Percentiles rank a stretch among this genome's conserved stretches.
Conservation (phyloP, 2,329 filamentous ascomycete species). For the Sporothrix brasiliensis region DNA sequence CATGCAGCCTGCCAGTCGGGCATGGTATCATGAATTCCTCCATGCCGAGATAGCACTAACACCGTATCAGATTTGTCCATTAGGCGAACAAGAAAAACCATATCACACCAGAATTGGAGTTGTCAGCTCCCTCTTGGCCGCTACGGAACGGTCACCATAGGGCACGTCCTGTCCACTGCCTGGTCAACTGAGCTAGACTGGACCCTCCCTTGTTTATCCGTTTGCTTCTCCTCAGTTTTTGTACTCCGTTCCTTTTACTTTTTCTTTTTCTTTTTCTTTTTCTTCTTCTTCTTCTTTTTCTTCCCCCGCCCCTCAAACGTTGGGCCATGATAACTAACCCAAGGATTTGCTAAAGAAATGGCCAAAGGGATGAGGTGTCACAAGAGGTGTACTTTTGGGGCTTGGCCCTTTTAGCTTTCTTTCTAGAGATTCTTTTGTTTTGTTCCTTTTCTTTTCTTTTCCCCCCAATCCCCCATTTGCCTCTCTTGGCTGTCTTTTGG, state of each 20-base stretch:
- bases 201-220: not conserved
- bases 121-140: slow-evolving; percentile 3
- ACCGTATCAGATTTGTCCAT: slow-evolving; percentile 16
- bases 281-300: not conserved
- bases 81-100: not conserved
- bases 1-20: slow-evolving; percentile 8
- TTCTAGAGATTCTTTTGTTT: slow-evolving; percentile 8
- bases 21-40: slow-evolving; percentile 19
- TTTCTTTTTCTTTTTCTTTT: not conserved
- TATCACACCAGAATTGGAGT: not conserved
- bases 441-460: not conserved
- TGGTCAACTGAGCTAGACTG: not conserved
- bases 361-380: not conserved
- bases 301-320: no score
- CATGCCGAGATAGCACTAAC: slow-evolving; percentile 5
- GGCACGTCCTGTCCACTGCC: not conserved
- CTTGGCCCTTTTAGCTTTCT: slow-evolving; percentile 1
- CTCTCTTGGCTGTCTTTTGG: not conserved
- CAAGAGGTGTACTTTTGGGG: no score
- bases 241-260: not conserved
- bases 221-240: not conserved
- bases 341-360: not conserved
- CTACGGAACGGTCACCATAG: not conserved
- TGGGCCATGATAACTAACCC: not conserved
- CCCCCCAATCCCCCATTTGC: no score